These are phyloP conservation scores for Lantana camara DNA, from an alignment of 257 asterid species.

Conservation along the genomic window DNA sequence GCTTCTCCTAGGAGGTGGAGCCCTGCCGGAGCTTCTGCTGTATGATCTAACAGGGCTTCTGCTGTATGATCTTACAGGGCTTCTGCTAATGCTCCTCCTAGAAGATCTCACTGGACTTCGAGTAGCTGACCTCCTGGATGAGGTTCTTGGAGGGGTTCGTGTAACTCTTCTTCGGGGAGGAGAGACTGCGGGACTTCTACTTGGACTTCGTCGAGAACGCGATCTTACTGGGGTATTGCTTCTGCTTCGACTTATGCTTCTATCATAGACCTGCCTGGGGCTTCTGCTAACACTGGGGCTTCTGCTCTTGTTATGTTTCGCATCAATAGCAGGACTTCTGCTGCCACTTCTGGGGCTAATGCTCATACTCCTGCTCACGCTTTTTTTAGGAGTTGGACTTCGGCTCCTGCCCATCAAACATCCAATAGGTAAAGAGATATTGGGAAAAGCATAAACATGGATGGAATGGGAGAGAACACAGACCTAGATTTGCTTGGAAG, in stretches of 20 bases:
- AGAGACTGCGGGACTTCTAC: slow-evolving; percentile 39
- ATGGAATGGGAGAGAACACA: slow-evolving; percentile 26
- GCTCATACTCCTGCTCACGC: slow-evolving; percentile 90
- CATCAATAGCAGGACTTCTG: slow-evolving; percentile 52
- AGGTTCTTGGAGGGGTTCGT: slow-evolving; percentile 56
- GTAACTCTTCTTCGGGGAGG: slow-evolving; percentile 54
- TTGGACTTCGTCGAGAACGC: slow-evolving; percentile 36
- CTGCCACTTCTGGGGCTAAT: slow-evolving; percentile 74
- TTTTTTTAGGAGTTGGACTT: slow-evolving; percentile 63
- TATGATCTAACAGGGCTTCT: slow-evolving; percentile 67
- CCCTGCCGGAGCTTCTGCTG: slow-evolving; percentile 94
- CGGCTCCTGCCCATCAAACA: slow-evolving; percentile 68
- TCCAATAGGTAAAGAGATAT: slow-evolving; percentile 34
- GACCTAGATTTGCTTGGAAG: slow-evolving; percentile 87
- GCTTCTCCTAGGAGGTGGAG: slow-evolving; percentile 47
- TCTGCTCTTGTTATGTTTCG: slow-evolving; percentile 51
- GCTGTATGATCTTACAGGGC: slow-evolving; percentile 59
- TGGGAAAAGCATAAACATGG: slow-evolving; percentile 33
- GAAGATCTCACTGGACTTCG: slow-evolving; percentile 68
- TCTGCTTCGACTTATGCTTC: slow-evolving; percentile 55
- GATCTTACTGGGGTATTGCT: slow-evolving; percentile 45
- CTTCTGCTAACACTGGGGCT: slow-evolving; percentile 66
- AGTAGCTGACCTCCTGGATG: slow-evolving; percentile 59
- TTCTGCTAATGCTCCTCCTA: slow-evolving; percentile 50
- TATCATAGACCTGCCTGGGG: slow-evolving; percentile 40